Evolutionary conservation across 2,329 filamentous ascomycete genomes (phyloP).

Genomic region (Aspergillus sp.): DNA sequence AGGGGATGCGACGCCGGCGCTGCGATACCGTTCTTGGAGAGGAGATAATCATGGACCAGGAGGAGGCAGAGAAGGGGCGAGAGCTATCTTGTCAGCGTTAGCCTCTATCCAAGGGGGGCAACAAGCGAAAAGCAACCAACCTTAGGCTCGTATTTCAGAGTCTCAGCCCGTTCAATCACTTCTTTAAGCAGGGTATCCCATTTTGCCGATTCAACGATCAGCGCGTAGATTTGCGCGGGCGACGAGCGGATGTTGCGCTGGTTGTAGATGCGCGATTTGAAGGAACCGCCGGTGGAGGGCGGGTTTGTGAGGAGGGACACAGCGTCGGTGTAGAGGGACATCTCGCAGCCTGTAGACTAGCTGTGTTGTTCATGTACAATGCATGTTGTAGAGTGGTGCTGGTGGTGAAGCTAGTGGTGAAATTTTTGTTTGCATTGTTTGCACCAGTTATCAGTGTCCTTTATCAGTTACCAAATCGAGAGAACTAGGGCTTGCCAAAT

Average conservation of each 20-base stretch:
- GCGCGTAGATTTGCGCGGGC: constrained; percentile 74
- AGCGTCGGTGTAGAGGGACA: constrained; percentile 95
- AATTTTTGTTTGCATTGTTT: too few species aligned
- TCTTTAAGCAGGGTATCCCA: constrained; percentile 82
- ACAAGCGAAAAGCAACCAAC: constrained; percentile 40
- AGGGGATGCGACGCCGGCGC: constrained; percentile 73
- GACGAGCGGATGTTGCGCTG: constrained; percentile 57
- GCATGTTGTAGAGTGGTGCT: too few species aligned
- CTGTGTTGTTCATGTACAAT: too few species aligned
- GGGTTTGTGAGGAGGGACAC: constrained; percentile 62
- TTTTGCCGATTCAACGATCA: constrained; percentile 80
- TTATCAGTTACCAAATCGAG: too few species aligned
- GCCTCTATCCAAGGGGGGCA: constrained; percentile 19
- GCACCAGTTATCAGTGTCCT: too few species aligned
- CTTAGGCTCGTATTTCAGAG: constrained; percentile 77
- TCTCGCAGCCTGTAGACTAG: constrained; percentile 28
- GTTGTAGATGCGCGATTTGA: constrained; percentile 76
- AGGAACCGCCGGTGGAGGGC: constrained; percentile 63
- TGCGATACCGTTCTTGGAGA: constrained; percentile 73
- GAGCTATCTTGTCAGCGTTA: constrained; percentile 49
- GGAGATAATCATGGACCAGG: constrained; percentile 75
- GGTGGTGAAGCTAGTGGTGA: too few species aligned
- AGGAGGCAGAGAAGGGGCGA: constrained; percentile 72
- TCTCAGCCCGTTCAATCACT: constrained; percentile 71
- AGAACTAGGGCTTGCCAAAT: too few species aligned